Evolutionary conservation across 257 asterid species (phyloP).

Genomic region (Cruciata laevipes): DNA sequence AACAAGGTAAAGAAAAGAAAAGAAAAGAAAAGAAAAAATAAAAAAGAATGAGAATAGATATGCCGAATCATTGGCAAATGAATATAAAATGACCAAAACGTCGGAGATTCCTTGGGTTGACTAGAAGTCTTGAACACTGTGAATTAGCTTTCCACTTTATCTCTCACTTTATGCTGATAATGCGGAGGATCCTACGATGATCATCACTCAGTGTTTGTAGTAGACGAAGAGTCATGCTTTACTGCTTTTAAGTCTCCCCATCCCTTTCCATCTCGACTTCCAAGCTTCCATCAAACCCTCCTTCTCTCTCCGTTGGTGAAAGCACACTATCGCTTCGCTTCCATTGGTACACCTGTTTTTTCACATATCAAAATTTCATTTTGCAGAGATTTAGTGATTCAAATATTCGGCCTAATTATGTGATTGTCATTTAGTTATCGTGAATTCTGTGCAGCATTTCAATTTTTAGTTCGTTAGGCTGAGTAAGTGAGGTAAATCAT

Average conservation of each 20-base stretch:
- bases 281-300: not conserved
- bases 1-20: no score
- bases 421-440: not conserved
- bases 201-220: not conserved
- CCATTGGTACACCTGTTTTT: not conserved
- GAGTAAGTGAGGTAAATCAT: not conserved
- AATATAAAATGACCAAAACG: no score
- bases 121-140: no score
- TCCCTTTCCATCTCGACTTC: not conserved
- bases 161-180: not conserved
- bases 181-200: not conserved
- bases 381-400: not conserved
- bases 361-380: no score
- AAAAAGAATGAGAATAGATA: no score
- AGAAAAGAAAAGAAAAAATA: no score
- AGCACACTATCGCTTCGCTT: not conserved
- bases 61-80: no score
- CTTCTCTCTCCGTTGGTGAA: not conserved
- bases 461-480: no score
- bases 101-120: no score
- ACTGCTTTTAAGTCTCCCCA: no score
- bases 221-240: not conserved
- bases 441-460: no score
- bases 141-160: not conserved
- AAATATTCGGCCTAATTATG: not conserved